Percentiles rank a stretch among this genome's conserved stretches.
phyloP scores from a whole-genome alignment of 2,329 filamentous ascomycete genomes.

The Fusarium goolgardi region DNA sequence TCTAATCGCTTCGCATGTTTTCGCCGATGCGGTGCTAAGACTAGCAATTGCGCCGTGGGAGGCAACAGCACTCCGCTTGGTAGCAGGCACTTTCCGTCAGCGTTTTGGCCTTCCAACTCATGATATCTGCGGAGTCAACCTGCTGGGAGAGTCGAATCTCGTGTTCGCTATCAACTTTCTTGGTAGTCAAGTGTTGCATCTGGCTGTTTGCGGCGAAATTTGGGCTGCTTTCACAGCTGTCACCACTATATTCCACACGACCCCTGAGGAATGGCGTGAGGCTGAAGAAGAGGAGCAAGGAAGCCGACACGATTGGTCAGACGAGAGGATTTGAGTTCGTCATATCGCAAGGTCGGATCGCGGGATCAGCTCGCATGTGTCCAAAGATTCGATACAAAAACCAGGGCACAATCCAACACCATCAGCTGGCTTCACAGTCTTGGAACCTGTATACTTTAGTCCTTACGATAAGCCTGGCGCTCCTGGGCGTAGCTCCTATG shows the following conservation, averaged over 20 bases:
- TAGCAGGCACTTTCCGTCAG: slow-evolving; percentile 58
- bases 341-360: not conserved
- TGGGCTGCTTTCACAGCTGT: slow-evolving; percentile 32
- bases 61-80: slow-evolving; percentile 57
- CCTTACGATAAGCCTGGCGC: not conserved
- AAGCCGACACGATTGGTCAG: slow-evolving; percentile 17
- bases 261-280: slow-evolving; percentile 35
- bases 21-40: slow-evolving; percentile 58
- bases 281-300: slow-evolving; percentile 32
- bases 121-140: slow-evolving; percentile 55
- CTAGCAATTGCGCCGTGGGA: slow-evolving; percentile 61
- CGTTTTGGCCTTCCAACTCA: slow-evolving; percentile 53
- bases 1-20: slow-evolving; percentile 59
- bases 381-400: not conserved
- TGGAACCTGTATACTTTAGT: not conserved
- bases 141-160: slow-evolving; percentile 54
- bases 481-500: not conserved
- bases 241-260: slow-evolving; percentile 29
- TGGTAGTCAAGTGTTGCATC: slow-evolving; percentile 58
- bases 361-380: not conserved
- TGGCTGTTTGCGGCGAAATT: slow-evolving; percentile 29
- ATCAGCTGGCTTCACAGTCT: not conserved
- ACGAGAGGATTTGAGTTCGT: slow-evolving; percentile 3
- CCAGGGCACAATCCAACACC: not conserved
- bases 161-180: slow-evolving; percentile 59